Conservation (phyloP, 257 asterid species). For the Nicotiana benthamiana region DNA sequence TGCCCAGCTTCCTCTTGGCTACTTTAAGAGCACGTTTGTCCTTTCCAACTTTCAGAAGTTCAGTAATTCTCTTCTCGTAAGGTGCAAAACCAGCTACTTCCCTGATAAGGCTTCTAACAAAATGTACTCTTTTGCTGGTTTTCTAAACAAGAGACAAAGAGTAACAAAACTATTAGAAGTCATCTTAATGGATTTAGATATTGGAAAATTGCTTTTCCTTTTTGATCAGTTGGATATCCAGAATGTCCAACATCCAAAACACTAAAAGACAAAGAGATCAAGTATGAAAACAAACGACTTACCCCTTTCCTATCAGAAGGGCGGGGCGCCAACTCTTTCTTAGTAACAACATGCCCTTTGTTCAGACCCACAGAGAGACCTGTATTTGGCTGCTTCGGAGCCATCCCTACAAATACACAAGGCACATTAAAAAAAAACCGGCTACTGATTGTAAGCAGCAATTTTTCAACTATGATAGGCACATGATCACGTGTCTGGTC, state of each 20-base stretch:
- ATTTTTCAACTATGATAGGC: not conserved
- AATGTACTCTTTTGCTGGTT: conserved; percentile 43
- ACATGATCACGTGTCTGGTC: not conserved
- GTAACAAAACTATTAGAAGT: not conserved
- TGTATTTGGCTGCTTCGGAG: conserved; percentile 42
- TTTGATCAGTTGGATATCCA: not conserved
- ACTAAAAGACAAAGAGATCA: not conserved
- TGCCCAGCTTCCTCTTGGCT: conserved; percentile 46
- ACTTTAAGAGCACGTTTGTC: conserved; percentile 48
- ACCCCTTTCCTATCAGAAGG: conserved; percentile 56
- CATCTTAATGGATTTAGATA: not conserved
- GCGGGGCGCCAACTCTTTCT: conserved; percentile 47
- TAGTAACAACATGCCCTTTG: conserved; percentile 46
- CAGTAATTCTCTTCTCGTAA: conserved; percentile 47
- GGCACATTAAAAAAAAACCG: not conserved
- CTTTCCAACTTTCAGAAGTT: conserved; percentile 46
- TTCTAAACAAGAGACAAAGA: conserved; percentile 15
- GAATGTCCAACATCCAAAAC: not conserved
- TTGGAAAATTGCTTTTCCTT: not conserved
- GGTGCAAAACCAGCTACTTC: conserved; percentile 58
- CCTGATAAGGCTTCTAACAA: conserved; percentile 39
- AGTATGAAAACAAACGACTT: not conserved
- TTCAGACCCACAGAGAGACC: conserved; percentile 52
- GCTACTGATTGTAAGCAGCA: not conserved
- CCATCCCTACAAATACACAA: conserved; percentile 26